A percentile compares a stretch with the other conserved stretches of the same genome.
These are phyloP conservation scores for Lentinus brumalis DNA, from an alignment of 768 basidiomycete genomes.

Conservation along the genomic window DNA sequence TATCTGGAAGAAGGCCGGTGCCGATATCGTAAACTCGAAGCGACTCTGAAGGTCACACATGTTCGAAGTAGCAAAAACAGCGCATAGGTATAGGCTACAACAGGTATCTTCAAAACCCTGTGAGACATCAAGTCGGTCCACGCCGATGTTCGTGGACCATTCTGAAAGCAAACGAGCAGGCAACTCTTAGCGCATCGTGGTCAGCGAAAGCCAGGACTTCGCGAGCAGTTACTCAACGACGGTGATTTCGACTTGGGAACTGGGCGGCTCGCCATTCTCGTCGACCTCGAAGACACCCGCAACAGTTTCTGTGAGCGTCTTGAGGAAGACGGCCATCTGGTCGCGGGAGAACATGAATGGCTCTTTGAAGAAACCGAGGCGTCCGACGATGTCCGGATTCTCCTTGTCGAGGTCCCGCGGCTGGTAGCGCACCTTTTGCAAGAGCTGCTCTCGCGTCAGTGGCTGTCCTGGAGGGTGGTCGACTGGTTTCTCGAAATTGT, in stretches of 20 bases:
- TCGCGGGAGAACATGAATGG: conserved; percentile 69
- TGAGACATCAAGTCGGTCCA: not conserved
- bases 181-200: no score
- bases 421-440: conserved; percentile 57
- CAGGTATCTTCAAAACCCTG: no score
- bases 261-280: conserved; percentile 22
- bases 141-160: no score
- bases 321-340: conserved; percentile 69
- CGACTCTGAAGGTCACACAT: not conserved
- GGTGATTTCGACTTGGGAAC: conserved; percentile 18
- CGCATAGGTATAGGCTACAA: no score
- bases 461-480: not conserved
- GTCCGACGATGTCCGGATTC: conserved; percentile 51
- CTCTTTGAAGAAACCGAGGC: conserved; percentile 60
- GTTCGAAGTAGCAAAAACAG: no score
- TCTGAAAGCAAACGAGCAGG: no score
- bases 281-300: conserved; percentile 36
- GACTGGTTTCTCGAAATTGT: conserved; percentile 8
- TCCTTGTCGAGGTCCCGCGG: conserved; percentile 71
- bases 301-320: conserved; percentile 58
- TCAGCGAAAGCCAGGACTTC: not conserved
- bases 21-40: not conserved
- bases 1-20: conserved; percentile 62
- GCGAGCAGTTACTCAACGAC: conserved; percentile 22
- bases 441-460: conserved; percentile 37